Evolutionary conservation across 805 yeast species (phyloP).

Genomic region (Candida montana): DNA sequence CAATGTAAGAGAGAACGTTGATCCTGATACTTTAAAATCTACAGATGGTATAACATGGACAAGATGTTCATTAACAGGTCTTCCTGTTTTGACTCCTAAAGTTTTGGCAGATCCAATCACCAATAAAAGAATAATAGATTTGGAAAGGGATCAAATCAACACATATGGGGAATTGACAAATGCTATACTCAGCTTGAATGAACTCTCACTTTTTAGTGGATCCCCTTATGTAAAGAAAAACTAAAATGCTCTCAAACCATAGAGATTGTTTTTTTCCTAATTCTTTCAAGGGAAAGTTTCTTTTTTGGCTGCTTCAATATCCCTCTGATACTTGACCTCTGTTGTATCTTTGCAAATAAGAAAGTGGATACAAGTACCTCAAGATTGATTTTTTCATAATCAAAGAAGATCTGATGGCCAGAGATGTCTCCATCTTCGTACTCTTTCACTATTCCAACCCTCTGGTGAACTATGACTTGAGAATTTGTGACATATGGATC

Average conservation of each 20-base stretch:
- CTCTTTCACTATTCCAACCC: constrained; percentile 16
- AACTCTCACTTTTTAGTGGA: constrained; percentile 20
- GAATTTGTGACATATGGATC: constrained; percentile 4
- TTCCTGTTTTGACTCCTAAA: constrained; percentile 12
- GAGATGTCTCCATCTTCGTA: constrained; percentile 9
- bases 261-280: not conserved
- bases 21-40: constrained; percentile 12
- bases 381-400: constrained; percentile 20
- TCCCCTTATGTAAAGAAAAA: constrained; percentile 12
- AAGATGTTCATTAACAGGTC: constrained; percentile 21
- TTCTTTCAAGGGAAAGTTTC: not conserved
- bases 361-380: constrained; percentile 22
- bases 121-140: constrained; percentile 18
- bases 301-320: constrained; percentile 5
- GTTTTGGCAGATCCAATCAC: constrained; percentile 17
- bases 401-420: constrained; percentile 13
- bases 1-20: constrained; percentile 8
- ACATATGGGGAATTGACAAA: constrained; percentile 20
- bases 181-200: constrained; percentile 11
- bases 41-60: constrained; percentile 18
- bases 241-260: not conserved
- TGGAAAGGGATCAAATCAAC: constrained; percentile 14
- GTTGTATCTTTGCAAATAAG: constrained; percentile 12
- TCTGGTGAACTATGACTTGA: constrained; percentile 12
- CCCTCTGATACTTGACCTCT: constrained; percentile 8